Evolutionary conservation across 2,329 filamentous ascomycete species (phyloP).

Genomic region (Sclerotinia glacialis): DNA sequence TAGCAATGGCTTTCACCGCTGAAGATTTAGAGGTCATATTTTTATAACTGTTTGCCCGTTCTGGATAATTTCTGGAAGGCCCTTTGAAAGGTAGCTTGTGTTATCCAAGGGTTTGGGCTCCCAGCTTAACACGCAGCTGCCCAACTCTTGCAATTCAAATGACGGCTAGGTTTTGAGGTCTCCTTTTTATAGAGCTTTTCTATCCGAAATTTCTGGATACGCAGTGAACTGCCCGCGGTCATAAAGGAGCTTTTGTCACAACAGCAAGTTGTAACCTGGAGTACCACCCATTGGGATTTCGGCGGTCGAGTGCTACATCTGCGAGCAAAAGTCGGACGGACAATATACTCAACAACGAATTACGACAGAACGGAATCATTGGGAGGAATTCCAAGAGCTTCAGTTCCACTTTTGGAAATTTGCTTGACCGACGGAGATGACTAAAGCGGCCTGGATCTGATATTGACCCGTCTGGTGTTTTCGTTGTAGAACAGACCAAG

Average conservation of each 20-base stretch:
- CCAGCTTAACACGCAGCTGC: background rate
- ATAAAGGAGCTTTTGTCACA: background rate
- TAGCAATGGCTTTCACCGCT: background rate
- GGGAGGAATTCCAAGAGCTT: no score
- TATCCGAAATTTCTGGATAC: background rate
- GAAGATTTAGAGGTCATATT: background rate
- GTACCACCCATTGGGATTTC: background rate
- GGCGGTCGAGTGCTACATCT: background rate
- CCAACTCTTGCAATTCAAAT: background rate
- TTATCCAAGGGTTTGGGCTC: background rate
- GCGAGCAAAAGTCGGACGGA: background rate
- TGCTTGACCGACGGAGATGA: no score
- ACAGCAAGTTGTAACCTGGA: background rate
- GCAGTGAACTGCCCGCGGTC: background rate
- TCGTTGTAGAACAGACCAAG: background rate
- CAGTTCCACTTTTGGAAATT: background rate
- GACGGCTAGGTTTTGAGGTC: background rate
- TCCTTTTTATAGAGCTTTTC: background rate
- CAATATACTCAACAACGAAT: no score
- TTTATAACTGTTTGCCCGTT: background rate
- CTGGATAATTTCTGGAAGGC: no score
- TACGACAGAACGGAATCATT: background rate
- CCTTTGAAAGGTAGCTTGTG: background rate
- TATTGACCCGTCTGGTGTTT: background rate
- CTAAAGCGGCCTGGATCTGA: no score